A percentile compares a stretch with the other conserved stretches of the same genome.
These are phyloP conservation scores for Acorus gramineus DNA, from an alignment of 106 monocot species.

Conservation along the genomic window DNA sequence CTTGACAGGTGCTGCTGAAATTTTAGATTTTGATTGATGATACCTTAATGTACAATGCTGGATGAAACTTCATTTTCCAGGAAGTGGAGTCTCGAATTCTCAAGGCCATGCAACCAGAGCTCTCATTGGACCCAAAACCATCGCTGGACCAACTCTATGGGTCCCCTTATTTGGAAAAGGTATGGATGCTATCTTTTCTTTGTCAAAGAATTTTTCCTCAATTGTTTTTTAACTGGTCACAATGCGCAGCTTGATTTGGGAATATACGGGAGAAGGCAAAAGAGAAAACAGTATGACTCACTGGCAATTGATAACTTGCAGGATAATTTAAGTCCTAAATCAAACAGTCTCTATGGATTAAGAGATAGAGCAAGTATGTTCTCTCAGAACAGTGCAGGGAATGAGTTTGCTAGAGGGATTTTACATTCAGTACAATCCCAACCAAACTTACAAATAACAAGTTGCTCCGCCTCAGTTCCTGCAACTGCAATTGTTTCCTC, in stretches of 20 bases:
- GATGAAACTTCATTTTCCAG: constrained; percentile 6
- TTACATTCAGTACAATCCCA: constrained; percentile 5
- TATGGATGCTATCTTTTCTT: background rate
- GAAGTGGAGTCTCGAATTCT: constrained; percentile 24
- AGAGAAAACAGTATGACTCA: constrained; percentile 10
- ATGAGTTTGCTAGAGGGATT: background rate
- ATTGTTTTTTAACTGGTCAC: background rate
- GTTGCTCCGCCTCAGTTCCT: constrained; percentile 6
- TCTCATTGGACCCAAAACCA: constrained; percentile 18
- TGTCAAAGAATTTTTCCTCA: background rate
- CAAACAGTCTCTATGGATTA: background rate
- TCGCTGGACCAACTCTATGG: constrained; percentile 17
- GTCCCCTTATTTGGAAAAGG: constrained; percentile 15
- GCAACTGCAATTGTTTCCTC: background rate
- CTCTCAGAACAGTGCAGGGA: background rate
- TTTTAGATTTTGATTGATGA: background rate
- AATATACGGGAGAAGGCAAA: background rate
- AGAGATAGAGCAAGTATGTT: constrained; percentile 1
- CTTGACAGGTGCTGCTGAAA: background rate
- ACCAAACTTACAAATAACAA: background rate
- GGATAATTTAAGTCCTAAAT: background rate
- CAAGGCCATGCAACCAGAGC: constrained; percentile 24
- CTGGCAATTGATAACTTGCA: background rate
- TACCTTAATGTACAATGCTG: background rate
- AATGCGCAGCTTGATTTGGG: constrained; percentile 28